Conservation (phyloP, 2,329 filamentous ascomycete genomes). For the Dothiorella sarmentorum region DNA sequence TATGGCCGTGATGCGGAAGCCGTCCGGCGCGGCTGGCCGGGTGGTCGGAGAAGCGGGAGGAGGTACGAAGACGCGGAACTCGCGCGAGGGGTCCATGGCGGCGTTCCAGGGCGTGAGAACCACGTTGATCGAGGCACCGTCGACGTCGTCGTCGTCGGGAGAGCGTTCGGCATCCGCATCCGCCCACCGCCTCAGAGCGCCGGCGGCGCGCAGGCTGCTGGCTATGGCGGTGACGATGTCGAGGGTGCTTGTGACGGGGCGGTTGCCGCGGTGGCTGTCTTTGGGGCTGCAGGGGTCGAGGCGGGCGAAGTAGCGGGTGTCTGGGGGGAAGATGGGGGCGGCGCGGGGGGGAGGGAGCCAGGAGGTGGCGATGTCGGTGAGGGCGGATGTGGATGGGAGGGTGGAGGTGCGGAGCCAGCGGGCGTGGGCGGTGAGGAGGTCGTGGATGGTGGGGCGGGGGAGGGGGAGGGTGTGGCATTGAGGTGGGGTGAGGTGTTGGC, state of each 20-base stretch:
- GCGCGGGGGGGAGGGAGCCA: no score
- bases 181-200: slow-evolving; percentile 27
- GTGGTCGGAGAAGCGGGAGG: no score
- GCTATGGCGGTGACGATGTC: slow-evolving; percentile 36
- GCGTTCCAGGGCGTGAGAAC: slow-evolving; percentile 43
- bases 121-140: slow-evolving; percentile 27
- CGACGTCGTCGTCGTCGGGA: slow-evolving; percentile 22
- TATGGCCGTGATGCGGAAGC: not conserved
- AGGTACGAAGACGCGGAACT: slow-evolving; percentile 47
- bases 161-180: slow-evolving; percentile 23
- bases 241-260: slow-evolving; percentile 25
- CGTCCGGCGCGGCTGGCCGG: not conserved
- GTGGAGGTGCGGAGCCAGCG: slow-evolving; percentile 18
- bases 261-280: slow-evolving; percentile 30
- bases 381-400: no score
- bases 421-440: slow-evolving; percentile 27
- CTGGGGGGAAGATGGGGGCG: no score
- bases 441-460: slow-evolving; percentile 27
- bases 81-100: slow-evolving; percentile 36
- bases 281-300: slow-evolving; percentile 45
- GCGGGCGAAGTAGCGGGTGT: slow-evolving; percentile 40
- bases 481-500: slow-evolving; percentile 30
- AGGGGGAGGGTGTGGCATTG: slow-evolving; percentile 23
- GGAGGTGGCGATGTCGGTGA: no score
- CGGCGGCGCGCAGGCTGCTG: slow-evolving; percentile 39